Conservation (phyloP, 2,329 filamentous ascomycete species). For the Ceratocystis variospora region DNA sequence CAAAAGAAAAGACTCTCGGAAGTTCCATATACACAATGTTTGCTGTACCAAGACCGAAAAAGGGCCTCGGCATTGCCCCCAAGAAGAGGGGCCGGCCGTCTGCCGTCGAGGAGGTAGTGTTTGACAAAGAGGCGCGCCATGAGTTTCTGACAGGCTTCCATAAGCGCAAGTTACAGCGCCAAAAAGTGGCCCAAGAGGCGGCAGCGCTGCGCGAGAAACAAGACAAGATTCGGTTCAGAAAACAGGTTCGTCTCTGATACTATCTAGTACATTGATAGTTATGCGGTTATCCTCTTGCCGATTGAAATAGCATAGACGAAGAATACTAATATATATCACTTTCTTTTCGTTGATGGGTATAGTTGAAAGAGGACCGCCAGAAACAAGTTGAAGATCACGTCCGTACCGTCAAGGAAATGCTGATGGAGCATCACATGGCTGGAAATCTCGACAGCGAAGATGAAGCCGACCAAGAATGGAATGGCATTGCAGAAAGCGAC, state of each 20-base stretch:
- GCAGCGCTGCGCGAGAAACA: conserved; percentile 63
- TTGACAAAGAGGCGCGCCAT: conserved; percentile 63
- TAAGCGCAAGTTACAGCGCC: conserved; percentile 79
- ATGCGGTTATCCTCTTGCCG: neutral
- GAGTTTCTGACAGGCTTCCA: conserved; percentile 94
- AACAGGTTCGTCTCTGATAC: conserved; percentile 46
- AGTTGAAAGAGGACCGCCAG: conserved; percentile 76
- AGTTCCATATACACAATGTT: conserved; percentile 27
- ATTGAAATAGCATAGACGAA: neutral
- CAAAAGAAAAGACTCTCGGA: conserved; percentile 15
- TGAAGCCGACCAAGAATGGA: conserved; percentile 39
- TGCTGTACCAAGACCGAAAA: conserved; percentile 45
- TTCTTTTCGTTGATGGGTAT: neutral
- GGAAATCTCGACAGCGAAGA: conserved; percentile 30
- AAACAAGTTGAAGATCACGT: conserved; percentile 73
- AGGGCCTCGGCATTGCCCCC: conserved; percentile 38
- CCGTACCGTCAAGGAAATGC: conserved; percentile 54
- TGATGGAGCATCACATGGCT: conserved; percentile 46
- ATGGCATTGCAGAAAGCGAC: conserved; percentile 45
- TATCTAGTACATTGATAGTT: neutral
- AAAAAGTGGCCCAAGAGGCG: conserved; percentile 71
- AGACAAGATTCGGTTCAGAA: conserved; percentile 60
- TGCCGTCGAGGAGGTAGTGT: conserved; percentile 65
- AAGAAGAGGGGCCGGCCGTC: conserved; percentile 52
- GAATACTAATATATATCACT: neutral